A percentile compares a stretch with the other conserved stretches of the same genome.
phyloP scores from a whole-genome alignment of 164 flowering plant genomes.

The Vitis labrusca region DNA sequence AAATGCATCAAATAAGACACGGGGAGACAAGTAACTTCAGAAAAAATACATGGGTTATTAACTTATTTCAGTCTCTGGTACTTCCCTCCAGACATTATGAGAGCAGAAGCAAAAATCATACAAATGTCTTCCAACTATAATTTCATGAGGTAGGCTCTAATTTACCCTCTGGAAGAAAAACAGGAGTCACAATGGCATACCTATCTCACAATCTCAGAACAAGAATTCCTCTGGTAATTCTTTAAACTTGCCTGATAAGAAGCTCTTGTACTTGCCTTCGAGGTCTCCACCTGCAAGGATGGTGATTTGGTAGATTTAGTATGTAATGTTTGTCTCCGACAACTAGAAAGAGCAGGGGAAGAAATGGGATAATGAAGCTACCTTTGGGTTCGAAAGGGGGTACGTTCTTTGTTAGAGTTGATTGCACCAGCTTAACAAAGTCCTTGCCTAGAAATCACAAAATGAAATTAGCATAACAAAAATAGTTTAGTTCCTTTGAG shows the following conservation, averaged over 20 bases:
- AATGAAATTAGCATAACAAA: neutral
- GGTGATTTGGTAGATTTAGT: neutral
- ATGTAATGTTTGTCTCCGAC: no score
- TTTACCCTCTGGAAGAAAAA: no score
- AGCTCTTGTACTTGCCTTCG: conserved; percentile 34
- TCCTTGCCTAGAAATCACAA: conserved; percentile 38
- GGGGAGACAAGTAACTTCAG: no score
- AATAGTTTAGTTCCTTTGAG: no score
- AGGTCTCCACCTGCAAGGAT: conserved; percentile 35
- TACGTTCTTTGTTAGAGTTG: conserved; percentile 25
- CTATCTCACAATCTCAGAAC: conserved; percentile 29
- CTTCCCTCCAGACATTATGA: no score
- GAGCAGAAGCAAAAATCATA: no score
- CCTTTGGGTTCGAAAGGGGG: conserved; percentile 44
- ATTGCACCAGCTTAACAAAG: conserved; percentile 35
- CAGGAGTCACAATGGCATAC: neutral
- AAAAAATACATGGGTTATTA: no score
- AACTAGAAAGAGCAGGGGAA: neutral
- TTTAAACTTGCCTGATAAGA: conserved; percentile 35
- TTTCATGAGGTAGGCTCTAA: no score
- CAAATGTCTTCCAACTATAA: no score
- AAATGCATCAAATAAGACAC: no score
- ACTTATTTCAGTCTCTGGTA: no score
- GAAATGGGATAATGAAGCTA: conserved; percentile 8
- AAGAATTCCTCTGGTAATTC: conserved; percentile 48